phyloP scores from a whole-genome alignment of 768 basidiomycete genomes.

The Zangia roseola region DNA sequence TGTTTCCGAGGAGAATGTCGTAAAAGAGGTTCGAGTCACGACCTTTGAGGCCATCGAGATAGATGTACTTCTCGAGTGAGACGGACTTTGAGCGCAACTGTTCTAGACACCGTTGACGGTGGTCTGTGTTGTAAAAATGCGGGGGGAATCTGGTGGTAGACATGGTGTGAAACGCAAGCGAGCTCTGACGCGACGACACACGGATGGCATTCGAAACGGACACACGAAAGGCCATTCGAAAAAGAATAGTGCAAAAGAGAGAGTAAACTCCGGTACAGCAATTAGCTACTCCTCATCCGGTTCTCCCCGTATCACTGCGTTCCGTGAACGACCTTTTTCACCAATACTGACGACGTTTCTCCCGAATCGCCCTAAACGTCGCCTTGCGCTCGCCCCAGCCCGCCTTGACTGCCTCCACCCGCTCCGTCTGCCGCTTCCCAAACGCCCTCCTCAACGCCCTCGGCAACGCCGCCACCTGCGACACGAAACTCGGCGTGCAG shows the following conservation, averaged over 20 bases:
- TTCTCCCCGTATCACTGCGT: too few relatives aligned
- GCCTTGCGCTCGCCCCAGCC: constrained; percentile 73
- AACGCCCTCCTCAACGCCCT: constrained; percentile 46
- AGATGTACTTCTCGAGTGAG: constrained; percentile 69
- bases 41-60: constrained; percentile 60
- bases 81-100: constrained; percentile 57
- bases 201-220: constrained; percentile 4
- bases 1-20: constrained; percentile 55
- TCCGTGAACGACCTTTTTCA: constrained; percentile 32
- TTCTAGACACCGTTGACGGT: constrained; percentile 52
- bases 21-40: constrained; percentile 69
- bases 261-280: too few relatives aligned
- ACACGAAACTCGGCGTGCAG: constrained; percentile 68
- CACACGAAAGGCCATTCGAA: constrained; percentile 6
- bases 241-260: neutral
- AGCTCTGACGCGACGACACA: neutral
- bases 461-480: constrained; percentile 59
- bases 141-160: constrained; percentile 42
- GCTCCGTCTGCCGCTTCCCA: constrained; percentile 42
- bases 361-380: constrained; percentile 58
- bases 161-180: constrained; percentile 27
- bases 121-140: constrained; percentile 47
- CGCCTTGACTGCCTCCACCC: constrained; percentile 46
- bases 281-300: neutral
- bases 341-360: constrained; percentile 73